A percentile compares a stretch with the other conserved stretches of the same genome.
phyloP scores from a whole-genome alignment of 2,329 filamentous ascomycete genomes.

The Aspergillus japonicus region DNA sequence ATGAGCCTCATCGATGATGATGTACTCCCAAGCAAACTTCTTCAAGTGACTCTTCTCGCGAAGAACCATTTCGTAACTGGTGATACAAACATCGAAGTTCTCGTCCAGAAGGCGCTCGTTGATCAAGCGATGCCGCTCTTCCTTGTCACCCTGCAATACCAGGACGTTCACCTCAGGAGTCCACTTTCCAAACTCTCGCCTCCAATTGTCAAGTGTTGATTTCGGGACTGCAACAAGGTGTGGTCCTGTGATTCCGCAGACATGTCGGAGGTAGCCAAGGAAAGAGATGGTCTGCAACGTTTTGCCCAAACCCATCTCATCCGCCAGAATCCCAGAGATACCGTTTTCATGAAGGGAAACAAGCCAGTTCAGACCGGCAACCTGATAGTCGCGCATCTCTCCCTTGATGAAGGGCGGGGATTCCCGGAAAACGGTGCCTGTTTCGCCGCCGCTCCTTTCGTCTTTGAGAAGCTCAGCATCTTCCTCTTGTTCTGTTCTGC shows the following conservation, averaged over 20 bases:
- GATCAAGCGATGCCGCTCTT: slow-evolving; percentile 84
- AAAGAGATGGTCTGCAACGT: slow-evolving; percentile 97
- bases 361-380: slow-evolving; percentile 94
- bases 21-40: slow-evolving; percentile 99
- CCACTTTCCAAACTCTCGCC: slow-evolving; percentile 89
- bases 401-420: slow-evolving; percentile 88
- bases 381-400: slow-evolving; percentile 92
- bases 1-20: slow-evolving; percentile 97
- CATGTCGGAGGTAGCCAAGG: slow-evolving; percentile 87
- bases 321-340: slow-evolving; percentile 94
- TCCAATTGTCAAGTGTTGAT: slow-evolving; percentile 98
- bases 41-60: slow-evolving; percentile 91
- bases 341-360: slow-evolving; percentile 97
- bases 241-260: slow-evolving; percentile 84
- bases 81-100: slow-evolving; percentile 96
- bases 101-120: slow-evolving; percentile 88
- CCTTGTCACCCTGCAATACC: slow-evolving; percentile 91
- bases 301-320: slow-evolving; percentile 98
- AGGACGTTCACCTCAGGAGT: slow-evolving; percentile 93
- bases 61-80: slow-evolving; percentile 98
- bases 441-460: slow-evolving; percentile 81
- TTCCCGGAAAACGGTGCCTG: slow-evolving; percentile 88
- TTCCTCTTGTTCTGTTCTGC: slow-evolving; percentile 95
- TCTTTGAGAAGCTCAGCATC: slow-evolving; percentile 85
- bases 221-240: slow-evolving; percentile 93